A percentile compares a stretch with the other conserved stretches of the same genome.
phyloP scores from a whole-genome alignment of 176 grass and related monocot species.

The Cocos nucifera region DNA sequence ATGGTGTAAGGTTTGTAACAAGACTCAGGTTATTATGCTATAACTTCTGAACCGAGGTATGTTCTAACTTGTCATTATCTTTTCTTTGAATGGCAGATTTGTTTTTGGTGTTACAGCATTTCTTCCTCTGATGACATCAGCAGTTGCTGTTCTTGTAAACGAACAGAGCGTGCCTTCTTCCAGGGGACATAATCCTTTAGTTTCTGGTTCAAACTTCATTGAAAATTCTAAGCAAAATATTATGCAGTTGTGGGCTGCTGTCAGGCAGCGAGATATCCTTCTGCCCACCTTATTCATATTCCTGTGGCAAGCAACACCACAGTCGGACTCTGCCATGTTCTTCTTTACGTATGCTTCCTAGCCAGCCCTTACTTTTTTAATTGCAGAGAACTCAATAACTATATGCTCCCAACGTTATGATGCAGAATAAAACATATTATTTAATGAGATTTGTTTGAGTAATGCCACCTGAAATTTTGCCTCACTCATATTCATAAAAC shows the following conservation, averaged over 20 bases:
- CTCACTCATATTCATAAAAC: no score
- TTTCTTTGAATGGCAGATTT: conserved; percentile 46
- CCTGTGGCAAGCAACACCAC: conserved; percentile 96
- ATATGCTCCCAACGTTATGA: no score
- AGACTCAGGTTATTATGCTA: background rate
- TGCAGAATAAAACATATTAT: no score
- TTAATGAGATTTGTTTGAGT: no score
- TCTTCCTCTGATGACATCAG: conserved; percentile 81
- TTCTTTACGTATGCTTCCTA: conserved; percentile 63
- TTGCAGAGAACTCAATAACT: no score
- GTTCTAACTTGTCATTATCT: background rate
- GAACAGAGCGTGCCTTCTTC: conserved; percentile 32
- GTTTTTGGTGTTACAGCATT: conserved; percentile 89
- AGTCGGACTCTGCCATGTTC: conserved; percentile 93
- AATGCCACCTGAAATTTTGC: no score
- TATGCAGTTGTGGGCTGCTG: conserved; percentile 66
- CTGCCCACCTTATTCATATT: conserved; percentile 89
- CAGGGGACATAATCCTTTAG: conserved; percentile 25
- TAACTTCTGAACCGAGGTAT: background rate
- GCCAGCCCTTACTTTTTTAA: no score
- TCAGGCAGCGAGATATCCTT: conserved; percentile 80
- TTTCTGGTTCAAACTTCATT: conserved; percentile 45
- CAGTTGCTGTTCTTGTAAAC: conserved; percentile 90
- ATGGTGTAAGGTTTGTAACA: conserved; percentile 71
- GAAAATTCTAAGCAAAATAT: conserved; percentile 58